Base-by-base conservation (phyloP, 2,329 filamentous ascomycete genomes). In the Epichloe coenophiala region DNA sequence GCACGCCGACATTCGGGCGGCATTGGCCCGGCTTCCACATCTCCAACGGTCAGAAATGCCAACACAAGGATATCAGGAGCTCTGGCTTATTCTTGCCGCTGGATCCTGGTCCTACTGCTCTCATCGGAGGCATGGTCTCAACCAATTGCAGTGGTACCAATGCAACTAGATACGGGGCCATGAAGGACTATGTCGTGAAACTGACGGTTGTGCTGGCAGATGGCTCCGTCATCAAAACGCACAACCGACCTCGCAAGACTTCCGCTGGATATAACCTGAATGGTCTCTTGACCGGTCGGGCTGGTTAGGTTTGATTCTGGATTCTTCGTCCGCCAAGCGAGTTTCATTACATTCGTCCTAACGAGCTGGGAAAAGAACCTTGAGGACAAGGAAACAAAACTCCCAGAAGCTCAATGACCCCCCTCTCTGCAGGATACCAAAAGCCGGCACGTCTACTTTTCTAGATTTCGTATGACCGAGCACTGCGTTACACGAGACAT, bases 101-200 rank as follows among this genome's bases (percentile, higher is more conserved):
- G 2, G 83, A 88, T 56, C 83, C 84, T 0, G 79, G 81, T 2
- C 83, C 83, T 38, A 75, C 72, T 1, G 77, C 76, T 0, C 68
- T 71, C 54, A 69, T 80, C 19, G 77, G 77, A 2, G 77, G 77
- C 5, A 80, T 80, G 77, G 68, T 87, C 4, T 78, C 80, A 0
- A 86, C 83, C 1, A 83, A 83, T 49, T 87, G 83, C 66, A 81
- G 71, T 49, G 76, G 76, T 0, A 80, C 77, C 0, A 79, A 80
- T 56, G 76, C 77, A 1, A 71, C 77, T 51, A 70, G 82, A 48
- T 87, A 87, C 59, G 84, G 84, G 0, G 86, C 83, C 0, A 87
- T 87, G 84, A 84, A 83, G 57, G 84, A 88, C 55, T 87, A 81
- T 73, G 83, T 87, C 1, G 69, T 87, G 52, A 84, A 82, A 55